Percentiles rank a stretch among this genome's conserved stretches.
Conservation (phyloP, 2,329 filamentous ascomycete genomes). For the Cercospora berteroae region DNA sequence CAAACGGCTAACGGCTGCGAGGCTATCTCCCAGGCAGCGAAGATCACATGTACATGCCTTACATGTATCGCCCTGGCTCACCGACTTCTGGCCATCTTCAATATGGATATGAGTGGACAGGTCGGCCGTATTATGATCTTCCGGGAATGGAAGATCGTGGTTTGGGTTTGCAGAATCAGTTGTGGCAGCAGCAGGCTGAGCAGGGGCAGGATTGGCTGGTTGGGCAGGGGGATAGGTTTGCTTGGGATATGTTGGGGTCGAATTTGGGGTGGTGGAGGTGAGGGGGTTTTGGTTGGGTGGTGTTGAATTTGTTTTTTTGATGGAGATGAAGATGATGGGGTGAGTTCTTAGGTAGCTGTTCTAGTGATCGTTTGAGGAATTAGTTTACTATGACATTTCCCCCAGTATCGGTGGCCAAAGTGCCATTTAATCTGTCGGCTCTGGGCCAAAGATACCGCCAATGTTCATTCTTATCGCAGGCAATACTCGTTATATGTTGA, state of each 20-base stretch:
- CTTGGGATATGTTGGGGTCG: neutral
- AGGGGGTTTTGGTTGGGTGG: too few relatives aligned
- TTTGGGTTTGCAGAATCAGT: neutral
- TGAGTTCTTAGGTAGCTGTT: too few relatives aligned
- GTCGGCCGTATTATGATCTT: neutral
- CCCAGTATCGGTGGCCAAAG: neutral
- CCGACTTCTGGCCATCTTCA: neutral
- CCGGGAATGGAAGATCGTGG: neutral
- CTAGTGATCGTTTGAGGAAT: neutral
- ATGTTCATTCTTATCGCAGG: neutral
- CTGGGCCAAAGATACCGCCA: neutral
- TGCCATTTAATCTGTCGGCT: neutral
- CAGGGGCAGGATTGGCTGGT: neutral
- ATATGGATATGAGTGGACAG: neutral
- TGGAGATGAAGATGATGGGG: too few relatives aligned
- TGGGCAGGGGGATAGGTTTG: neutral
- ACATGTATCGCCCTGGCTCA: neutral
- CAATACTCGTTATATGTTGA: neutral
- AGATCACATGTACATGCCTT: neutral
- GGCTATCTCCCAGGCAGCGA: neutral
- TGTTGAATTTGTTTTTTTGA: too few relatives aligned
- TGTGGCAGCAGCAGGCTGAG: neutral
- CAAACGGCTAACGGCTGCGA: neutral
- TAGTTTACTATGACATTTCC: neutral
- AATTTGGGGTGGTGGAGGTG: neutral